Evolutionary conservation across 495 filamentous ascomycete genomes (phyloP), one percentile per base, ranked within the genome.

Genomic region (Hypoxylon crocopeplum): DNA sequence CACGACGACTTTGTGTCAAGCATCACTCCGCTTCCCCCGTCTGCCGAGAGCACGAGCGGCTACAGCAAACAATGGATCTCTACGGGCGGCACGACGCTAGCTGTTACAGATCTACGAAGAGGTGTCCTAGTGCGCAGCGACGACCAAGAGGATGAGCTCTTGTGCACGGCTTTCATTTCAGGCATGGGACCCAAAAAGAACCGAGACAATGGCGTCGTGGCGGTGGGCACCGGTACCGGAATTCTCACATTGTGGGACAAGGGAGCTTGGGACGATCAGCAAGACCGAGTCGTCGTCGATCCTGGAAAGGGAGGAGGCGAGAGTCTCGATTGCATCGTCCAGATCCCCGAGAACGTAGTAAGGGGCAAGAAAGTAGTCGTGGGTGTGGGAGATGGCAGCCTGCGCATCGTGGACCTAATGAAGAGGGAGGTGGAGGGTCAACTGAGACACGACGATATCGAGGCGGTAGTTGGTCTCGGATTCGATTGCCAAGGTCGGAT

Each of bases 1-100:
- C 94, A 98, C 69, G 87, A 89, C 51, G 94, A 97, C 76, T 97
- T 96, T 70, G 85, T 98, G 46, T 91, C 93, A 21, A 94, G 91
- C 38, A 78, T 98, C 33, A 92, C 89, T 2, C 86, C 93, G 0
- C 82, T 98, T 0, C 92, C 93, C 0, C 78, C 93, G 0, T 87
- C 88, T 3, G 75, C 84, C 1, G 83, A 87, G 10, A 91, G 87
- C 66, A 94, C 88, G 1, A 91, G 86, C 1, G 92, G 92, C 2
- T 92, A 88, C 72, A 86, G 86, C 69, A 95, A 96, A 67, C 93
- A 97, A 72, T 98, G 91, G 86, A 81, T 97, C 17, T 91, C 87
- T 5, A 97, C 93, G 0, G 95, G 94, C 34, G 92, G 91, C 19
- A 92, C 89, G 1, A 97, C 92, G 1, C 75, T 98, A 12, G 90